phyloP scores from a whole-genome alignment of 176 grass and related monocot genomes.

The Saccharum officinarum region DNA sequence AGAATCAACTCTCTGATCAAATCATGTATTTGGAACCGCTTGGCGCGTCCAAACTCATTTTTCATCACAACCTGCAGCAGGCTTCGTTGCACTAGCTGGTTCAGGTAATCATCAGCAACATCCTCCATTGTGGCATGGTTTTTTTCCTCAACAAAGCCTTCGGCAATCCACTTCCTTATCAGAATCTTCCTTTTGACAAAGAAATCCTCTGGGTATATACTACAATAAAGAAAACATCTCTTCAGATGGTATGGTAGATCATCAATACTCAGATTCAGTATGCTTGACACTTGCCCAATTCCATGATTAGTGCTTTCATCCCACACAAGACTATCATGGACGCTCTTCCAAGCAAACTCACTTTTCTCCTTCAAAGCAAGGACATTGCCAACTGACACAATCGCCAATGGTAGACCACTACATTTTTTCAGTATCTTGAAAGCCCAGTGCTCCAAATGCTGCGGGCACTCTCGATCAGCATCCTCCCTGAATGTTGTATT shows the following conservation, averaged over 20 bases:
- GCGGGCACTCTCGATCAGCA: neutral
- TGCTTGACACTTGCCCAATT: conserved; percentile 29
- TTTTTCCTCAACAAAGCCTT: conserved; percentile 41
- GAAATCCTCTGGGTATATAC: conserved; percentile 48
- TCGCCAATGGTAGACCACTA: conserved; percentile 49
- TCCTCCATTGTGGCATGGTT: conserved; percentile 41
- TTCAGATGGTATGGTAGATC: conserved; percentile 44
- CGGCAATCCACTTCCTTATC: conserved; percentile 45
- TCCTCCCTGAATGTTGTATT: conserved; percentile 25
- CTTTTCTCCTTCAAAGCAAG: conserved; percentile 13
- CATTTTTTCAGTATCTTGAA: conserved; percentile 38
- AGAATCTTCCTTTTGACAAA: conserved; percentile 45
- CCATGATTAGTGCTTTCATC: neutral
- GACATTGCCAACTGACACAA: conserved; percentile 46
- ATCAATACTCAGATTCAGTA: conserved; percentile 49
- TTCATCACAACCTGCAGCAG: conserved; percentile 19
- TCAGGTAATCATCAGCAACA: conserved; percentile 43
- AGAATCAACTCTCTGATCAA: conserved; percentile 35
- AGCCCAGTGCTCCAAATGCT: conserved; percentile 4
- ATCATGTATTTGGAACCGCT: conserved; percentile 26
- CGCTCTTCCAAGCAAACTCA: conserved; percentile 38
- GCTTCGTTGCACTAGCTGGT: conserved; percentile 31
- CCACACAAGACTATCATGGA: conserved; percentile 37
- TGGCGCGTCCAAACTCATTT: conserved; percentile 40
- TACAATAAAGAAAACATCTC: conserved; percentile 51